A percentile compares a stretch with the other conserved stretches of the same genome.
These are phyloP conservation scores for Alternaria ethzedia DNA, from an alignment of 2,329 filamentous ascomycete species.

Conservation along the genomic window DNA sequence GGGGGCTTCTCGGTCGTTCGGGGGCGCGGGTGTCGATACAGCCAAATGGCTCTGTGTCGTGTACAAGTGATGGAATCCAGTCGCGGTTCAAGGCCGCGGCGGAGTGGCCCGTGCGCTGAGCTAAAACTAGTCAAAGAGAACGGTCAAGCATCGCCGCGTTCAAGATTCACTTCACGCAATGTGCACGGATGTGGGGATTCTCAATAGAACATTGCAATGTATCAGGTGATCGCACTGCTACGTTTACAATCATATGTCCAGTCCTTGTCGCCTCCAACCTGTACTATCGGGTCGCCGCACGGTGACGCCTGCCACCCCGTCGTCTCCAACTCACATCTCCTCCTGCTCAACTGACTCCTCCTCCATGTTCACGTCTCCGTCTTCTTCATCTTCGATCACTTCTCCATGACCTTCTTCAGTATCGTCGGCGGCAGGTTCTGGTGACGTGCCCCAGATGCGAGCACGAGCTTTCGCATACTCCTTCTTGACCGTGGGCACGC, in stretches of 20 bases:
- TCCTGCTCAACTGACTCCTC: background rate
- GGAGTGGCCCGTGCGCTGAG: slow-evolving; percentile 10
- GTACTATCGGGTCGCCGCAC: background rate
- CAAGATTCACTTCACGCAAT: background rate
- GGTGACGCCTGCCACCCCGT: background rate
- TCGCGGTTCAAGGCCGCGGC: slow-evolving; percentile 13
- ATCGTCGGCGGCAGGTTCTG: background rate
- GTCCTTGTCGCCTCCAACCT: background rate
- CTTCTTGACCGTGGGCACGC: slow-evolving; percentile 19
- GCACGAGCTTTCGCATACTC: slow-evolving; percentile 12
- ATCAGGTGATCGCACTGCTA: background rate
- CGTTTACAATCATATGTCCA: background rate
- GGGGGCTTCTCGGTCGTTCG: background rate
- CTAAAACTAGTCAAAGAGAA: background rate
- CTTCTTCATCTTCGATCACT: background rate
- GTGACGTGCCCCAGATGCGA: slow-evolving; percentile 12
- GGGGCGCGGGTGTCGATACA: slow-evolving; percentile 10
- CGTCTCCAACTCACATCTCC: background rate
- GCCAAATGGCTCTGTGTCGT: slow-evolving; percentile 27
- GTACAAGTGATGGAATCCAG: slow-evolving; percentile 22
- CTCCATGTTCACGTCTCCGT: background rate
- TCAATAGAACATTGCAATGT: background rate
- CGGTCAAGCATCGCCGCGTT: background rate
- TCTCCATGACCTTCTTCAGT: background rate
- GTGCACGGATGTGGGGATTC: background rate